phyloP scores from a whole-genome alignment of 2,329 filamentous ascomycete species.

The Ophiostoma sp. region DNA sequence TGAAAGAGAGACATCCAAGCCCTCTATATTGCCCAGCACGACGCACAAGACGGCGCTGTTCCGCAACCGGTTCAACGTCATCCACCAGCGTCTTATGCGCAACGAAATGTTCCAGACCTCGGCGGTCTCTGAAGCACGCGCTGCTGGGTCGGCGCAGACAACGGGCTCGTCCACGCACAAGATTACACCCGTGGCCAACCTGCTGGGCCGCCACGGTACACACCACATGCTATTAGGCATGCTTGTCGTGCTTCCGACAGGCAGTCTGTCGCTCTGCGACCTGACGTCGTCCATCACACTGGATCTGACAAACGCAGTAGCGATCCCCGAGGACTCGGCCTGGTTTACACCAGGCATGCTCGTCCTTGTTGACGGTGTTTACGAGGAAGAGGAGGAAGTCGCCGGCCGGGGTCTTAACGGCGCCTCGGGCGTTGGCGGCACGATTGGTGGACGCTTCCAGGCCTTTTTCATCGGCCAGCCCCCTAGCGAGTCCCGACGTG shows the following conservation, averaged over 20 bases:
- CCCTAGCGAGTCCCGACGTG: constrained; percentile 76
- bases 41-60: constrained; percentile 81
- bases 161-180: constrained; percentile 59
- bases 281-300: constrained; percentile 81
- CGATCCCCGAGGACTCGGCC: constrained; percentile 76
- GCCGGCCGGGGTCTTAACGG: constrained; percentile 65
- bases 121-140: constrained; percentile 58
- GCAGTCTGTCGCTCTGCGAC: constrained; percentile 77
- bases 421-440: constrained; percentile 77
- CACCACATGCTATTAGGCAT: constrained; percentile 84
- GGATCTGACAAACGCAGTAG: constrained; percentile 72
- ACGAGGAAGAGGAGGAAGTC: constrained; percentile 82
- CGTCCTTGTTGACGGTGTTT: constrained; percentile 89
- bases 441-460: constrained; percentile 86
- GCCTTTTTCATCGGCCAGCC: constrained; percentile 88
- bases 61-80: constrained; percentile 83
- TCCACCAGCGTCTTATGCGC: constrained; percentile 84
- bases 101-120: constrained; percentile 91
- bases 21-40: constrained; percentile 68
- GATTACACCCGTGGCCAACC: constrained; percentile 76
- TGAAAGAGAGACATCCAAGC: constrained; percentile 63
- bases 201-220: constrained; percentile 72
- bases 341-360: constrained; percentile 98
- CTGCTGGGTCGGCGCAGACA: constrained; percentile 41
- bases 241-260: constrained; percentile 73